Evolutionary conservation across 2,329 filamentous ascomycete genomes (phyloP), one percentile per base, ranked within the genome.

Genomic region (Didymosphaeria variabile): DNA sequence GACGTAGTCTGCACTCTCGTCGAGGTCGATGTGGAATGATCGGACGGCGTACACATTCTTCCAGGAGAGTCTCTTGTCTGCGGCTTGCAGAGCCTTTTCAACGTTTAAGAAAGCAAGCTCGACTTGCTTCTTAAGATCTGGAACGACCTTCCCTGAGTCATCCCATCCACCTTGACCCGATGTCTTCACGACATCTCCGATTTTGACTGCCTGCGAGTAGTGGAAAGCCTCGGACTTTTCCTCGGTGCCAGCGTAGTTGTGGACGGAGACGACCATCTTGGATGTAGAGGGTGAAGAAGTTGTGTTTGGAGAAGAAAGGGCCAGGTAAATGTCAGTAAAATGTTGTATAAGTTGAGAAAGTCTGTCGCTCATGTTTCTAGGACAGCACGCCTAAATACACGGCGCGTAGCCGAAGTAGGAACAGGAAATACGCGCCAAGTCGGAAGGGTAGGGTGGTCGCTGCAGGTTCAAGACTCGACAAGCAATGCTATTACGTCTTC

Each of bases 41-140:
- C 60, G 55, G 38, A 65, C 58, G 36, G 58, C 62, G 57, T 64
- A 67, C 0, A 87, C 84, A 59, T 86, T 82, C 26, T 69, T 66
- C 82, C 82, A 84, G 17, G 56, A 51, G 17, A 58, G 38, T 10
- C n/a, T 45, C 23, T 47, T 44, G n/a, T 60, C 57, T 36, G 54
- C 62, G 38, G 55, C 50, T 21, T 62, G 45, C 10, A 64, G 53
- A 2, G 83, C 83, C 57, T 82, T 80, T 2, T 88, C 83, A n/a
- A 87, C 82, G 58, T 87, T 88, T 10, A 65, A 72, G 63, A 88
- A 87, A 0, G 84, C 83, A 42, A 60, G 59, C 19, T 62, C 65
- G 10, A 68, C 57, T 44, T 67, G 63, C 23, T 60, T 51, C 44
- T 19, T 38, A 3, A 61, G 38, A 51, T 58, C 40, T 3, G 52